A percentile compares a stretch with the other conserved stretches of the same genome.
phyloP scores from a whole-genome alignment of 116 monocot species.

The Cymodocea nodosa region DNA sequence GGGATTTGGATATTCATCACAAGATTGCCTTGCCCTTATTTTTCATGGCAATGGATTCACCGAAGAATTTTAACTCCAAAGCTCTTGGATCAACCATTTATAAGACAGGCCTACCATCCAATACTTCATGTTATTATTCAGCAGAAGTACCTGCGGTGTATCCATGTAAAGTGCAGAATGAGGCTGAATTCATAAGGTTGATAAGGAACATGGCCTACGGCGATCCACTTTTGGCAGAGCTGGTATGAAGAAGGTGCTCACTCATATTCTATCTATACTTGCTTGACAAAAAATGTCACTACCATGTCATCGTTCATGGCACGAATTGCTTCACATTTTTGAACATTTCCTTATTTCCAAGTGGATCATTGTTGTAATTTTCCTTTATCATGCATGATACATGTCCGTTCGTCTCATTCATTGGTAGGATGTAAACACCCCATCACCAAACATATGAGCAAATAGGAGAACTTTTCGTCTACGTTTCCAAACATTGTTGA shows the following conservation, averaged over 20 bases:
- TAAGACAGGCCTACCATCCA: conserved; percentile 22
- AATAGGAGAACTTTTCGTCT: no score
- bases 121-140: conserved; percentile 37
- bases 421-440: no score
- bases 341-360: no score
- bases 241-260: not conserved
- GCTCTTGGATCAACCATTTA: conserved; percentile 41
- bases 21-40: conserved; percentile 81
- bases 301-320: no score
- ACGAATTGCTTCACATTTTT: no score
- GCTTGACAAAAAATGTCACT: no score
- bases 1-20: conserved; percentile 68
- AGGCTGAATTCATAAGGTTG: conserved; percentile 75
- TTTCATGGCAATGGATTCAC: conserved; percentile 81
- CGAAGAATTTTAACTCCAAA: conserved; percentile 62
- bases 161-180: conserved; percentile 50
- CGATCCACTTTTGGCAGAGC: no score
- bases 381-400: no score
- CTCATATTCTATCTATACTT: not conserved
- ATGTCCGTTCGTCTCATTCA: no score
- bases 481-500: no score
- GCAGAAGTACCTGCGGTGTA: conserved; percentile 64
- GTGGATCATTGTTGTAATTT: no score
- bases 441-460: no score
- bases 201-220: conserved; percentile 56